Base-by-base conservation (phyloP, 768 basidiomycete species). In the Tulasnella sp. region DNA sequence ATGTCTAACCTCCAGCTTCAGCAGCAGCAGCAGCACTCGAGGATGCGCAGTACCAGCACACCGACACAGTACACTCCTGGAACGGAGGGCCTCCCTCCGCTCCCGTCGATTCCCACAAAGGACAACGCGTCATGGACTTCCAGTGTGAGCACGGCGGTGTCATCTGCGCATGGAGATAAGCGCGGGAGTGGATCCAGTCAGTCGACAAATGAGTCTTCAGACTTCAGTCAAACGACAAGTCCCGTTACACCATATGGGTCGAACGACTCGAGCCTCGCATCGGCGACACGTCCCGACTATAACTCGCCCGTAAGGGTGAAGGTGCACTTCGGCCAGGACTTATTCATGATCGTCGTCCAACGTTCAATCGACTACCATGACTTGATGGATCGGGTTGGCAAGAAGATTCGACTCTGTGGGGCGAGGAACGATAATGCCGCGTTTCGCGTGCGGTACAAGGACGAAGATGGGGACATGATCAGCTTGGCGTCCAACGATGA, bases 281-380 rank as follows among this genome's bases (percentile, higher is more conserved):
- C 76, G 43, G 81, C 79, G 48, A 71, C 80, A 63, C 80, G 78
- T 58, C 73, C 71, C 58, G 38, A 34, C 4, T 52, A 54, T 46
- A 58, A 60, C 19, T 62, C 68, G 44, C 79, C 84, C 10, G 84
- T 97, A 44, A 90, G 92, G 68, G 83, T 97, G 68, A 94, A 94
- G 72, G 91, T 97, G 54, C 87, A 89, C 70, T 97, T 87, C 74
- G 83, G 90, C 66, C 88, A 93, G 65, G 92, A 96, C 69, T 87
- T 96, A 48, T 98, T 97, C 68, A 86, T 94, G 63, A 88, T 97
- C 60, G 87, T 91, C 71, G 90, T 94, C 24, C 79, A 87, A 44
- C 79, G 84, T 62, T 72, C 75, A 62, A 89, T 88, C 31, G 82
- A 87, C 68, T 93, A 85, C 70, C 76, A 74, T 53, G 87, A 92